Base-by-base conservation (phyloP, 768 basidiomycete genomes). In the Hypholoma sublateritium region DNA sequence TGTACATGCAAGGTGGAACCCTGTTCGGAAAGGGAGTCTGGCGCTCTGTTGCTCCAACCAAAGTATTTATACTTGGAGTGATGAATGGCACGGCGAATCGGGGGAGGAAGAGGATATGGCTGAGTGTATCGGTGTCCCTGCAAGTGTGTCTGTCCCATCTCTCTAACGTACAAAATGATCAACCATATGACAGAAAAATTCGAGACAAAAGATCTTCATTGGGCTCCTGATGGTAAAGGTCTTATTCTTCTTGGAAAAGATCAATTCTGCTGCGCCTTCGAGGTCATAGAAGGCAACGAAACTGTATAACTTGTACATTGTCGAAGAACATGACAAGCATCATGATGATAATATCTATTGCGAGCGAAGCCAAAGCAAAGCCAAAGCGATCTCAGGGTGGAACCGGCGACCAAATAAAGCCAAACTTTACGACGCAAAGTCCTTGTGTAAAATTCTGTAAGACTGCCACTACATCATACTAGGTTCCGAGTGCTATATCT, bases 191-290 rank as follows among this genome's bases (percentile, higher is more conserved):
- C 42, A 91, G 90, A 84, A 57, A 80, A 82, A 65, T 95, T 95
- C 61, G 82, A 86, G 53, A 80, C 85, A 3, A 78, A 78, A 53
- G 87, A 91, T 60, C 61, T 91, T 4, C 78, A 71, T 41, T 97
- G 93, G 92, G 83, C 91, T 12, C 89, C 91, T 3, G 93, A 97
- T 65, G 95, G 95, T 2, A 89, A 89, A 59, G 89, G 89, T 0
- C 70, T 95, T 53, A 74, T 88, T 2, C 68, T 96, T 48, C 55
- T 93, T 55, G 91, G 91, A 63, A 88, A 81, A 65, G 85, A 89
- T 34, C 81, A 81, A 41, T 96, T 94, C 66, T 95, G 93, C 67
- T 92, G 91, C 67, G 89, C 88, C 5, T 93, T 91, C 58, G 89
- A 92, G 68, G 90, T 91, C 4, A 36, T 43, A 5, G 79, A 83